Percentiles rank a stretch among this genome's conserved stretches.
phyloP scores from a whole-genome alignment of 106 monocot species.

The Agapanthus africanus region DNA sequence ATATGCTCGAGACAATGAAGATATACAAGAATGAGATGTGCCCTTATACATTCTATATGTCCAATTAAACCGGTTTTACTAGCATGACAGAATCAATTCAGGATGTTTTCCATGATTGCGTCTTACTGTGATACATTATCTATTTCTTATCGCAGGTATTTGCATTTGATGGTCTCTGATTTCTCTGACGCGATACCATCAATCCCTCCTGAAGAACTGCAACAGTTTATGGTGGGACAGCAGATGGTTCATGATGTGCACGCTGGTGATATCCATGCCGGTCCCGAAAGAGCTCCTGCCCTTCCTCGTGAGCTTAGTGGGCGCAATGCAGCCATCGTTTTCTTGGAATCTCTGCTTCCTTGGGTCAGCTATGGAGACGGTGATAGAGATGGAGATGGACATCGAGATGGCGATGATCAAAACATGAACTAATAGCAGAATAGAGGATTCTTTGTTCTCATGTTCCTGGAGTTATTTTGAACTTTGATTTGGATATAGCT shows the following conservation, averaged over 20 bases:
- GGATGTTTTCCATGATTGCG: background rate
- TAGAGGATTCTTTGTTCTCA: too few species aligned
- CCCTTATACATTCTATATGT: too few species aligned
- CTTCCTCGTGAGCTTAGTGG: conserved; percentile 20
- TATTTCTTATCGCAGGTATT: conserved; percentile 52
- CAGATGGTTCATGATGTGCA: conserved; percentile 35
- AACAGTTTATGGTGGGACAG: conserved; percentile 67
- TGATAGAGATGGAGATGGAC: conserved; percentile 12
- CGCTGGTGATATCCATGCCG: conserved; percentile 21
- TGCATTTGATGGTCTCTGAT: conserved; percentile 83
- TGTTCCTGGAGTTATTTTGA: too few species aligned
- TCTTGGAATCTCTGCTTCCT: conserved; percentile 86
- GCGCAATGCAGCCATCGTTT: conserved; percentile 67
- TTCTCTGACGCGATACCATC: conserved; percentile 79
- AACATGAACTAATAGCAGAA: background rate
- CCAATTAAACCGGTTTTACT: too few species aligned
- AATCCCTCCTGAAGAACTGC: conserved; percentile 87
- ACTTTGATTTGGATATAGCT: too few species aligned
- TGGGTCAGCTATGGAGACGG: conserved; percentile 68
- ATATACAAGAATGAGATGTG: background rate
- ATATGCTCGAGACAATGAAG: background rate
- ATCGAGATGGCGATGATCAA: conserved; percentile 26
- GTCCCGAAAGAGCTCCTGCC: conserved; percentile 31
- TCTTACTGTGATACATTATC: background rate
- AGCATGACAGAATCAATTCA: background rate